Conservation (phyloP, 139 green algal genomes). For the Tetraselmis chui region DNA sequence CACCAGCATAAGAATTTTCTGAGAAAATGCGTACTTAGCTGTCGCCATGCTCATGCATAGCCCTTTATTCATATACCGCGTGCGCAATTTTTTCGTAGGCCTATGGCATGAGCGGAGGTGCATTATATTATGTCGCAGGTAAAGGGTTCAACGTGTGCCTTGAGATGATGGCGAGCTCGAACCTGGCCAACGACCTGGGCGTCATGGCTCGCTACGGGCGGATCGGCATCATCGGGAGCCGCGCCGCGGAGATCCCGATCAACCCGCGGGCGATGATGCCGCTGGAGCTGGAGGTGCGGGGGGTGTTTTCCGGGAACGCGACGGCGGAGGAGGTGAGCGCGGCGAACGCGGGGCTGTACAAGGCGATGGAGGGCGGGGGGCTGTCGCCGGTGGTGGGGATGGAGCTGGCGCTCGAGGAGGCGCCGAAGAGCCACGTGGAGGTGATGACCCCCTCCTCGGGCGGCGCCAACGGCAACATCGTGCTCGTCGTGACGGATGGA, state of each 20-base stretch:
- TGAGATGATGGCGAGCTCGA: slow-evolving; percentile 5
- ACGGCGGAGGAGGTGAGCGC: background rate
- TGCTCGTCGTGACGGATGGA: background rate
- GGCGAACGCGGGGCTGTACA: background rate
- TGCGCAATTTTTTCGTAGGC: too few species aligned
- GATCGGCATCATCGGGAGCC: slow-evolving; percentile 2
- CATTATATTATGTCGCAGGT: too few species aligned
- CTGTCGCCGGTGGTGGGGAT: background rate
- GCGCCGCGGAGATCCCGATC: background rate
- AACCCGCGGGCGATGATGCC: slow-evolving; percentile 2
- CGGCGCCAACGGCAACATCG: background rate
- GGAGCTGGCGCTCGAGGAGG: background rate
- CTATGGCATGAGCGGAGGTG: too few species aligned
- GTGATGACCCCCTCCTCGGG: background rate
- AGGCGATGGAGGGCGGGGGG: background rate
- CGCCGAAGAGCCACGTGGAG: background rate
- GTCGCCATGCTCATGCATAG: too few species aligned
- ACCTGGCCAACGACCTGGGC: background rate
- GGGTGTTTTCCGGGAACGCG: background rate
- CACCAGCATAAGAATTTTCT: too few species aligned
- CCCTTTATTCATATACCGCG: too few species aligned
- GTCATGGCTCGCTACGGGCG: background rate
- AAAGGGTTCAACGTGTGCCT: slow-evolving; percentile 1
- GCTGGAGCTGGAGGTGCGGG: background rate
- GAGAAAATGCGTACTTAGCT: too few species aligned